These are phyloP conservation scores for Nicotiana attenuata DNA, from an alignment of 257 asterid species.

Conservation along the genomic window DNA sequence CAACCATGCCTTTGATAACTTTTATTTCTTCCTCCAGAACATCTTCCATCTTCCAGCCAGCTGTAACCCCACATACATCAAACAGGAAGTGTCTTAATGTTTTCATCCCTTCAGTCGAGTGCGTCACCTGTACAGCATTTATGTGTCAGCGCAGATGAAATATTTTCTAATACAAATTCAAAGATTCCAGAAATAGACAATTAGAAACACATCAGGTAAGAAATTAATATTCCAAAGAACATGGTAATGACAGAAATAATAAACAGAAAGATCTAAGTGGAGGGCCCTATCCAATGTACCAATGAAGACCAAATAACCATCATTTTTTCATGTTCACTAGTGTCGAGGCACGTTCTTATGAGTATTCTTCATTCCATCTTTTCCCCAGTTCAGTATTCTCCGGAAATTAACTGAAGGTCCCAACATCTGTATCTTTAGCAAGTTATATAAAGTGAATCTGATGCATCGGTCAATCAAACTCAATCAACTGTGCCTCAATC, in stretches of 20 bases:
- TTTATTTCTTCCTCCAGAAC: constrained; percentile 81
- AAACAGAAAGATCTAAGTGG: background rate
- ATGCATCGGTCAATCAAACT: background rate
- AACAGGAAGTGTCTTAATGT: constrained; percentile 71
- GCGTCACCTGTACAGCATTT: constrained; percentile 62
- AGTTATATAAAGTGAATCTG: background rate
- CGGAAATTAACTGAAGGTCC: background rate
- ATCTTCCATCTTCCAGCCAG: constrained; percentile 89
- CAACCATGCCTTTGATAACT: constrained; percentile 55
- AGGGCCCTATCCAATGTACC: background rate
- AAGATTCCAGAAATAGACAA: background rate
- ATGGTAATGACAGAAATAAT: background rate
- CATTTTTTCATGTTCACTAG: background rate
- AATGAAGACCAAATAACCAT: background rate
- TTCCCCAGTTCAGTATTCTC: background rate
- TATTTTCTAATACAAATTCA: constrained; percentile 7
- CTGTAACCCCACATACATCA: constrained; percentile 66
- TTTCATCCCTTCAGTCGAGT: constrained; percentile 90
- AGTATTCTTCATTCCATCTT: background rate
- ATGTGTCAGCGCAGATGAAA: background rate
- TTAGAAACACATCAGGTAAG: background rate
- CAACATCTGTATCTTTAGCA: background rate
- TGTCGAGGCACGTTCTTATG: background rate
- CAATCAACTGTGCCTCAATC: background rate
- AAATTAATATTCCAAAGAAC: background rate